These are phyloP conservation scores for Carex scoparia DNA, from an alignment of 176 grass and related monocot genomes.

Conservation along the genomic window DNA sequence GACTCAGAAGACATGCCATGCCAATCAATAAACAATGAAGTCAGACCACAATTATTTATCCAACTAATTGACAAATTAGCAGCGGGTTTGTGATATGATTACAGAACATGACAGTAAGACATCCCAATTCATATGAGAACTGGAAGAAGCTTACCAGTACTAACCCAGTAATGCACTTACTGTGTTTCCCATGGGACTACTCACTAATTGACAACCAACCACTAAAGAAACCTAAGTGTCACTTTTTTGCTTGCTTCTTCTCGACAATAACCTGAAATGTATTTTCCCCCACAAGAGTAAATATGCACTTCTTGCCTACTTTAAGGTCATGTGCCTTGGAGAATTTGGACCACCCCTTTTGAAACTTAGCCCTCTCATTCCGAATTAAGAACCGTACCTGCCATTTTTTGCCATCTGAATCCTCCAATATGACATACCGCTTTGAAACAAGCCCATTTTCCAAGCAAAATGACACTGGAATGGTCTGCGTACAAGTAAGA, in stretches of 20 bases:
- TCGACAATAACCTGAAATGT: constrained; percentile 19
- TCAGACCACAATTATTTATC: neutral
- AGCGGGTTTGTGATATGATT: neutral
- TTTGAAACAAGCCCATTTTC: constrained; percentile 7
- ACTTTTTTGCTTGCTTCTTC: constrained; percentile 10
- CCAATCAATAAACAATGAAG: neutral
- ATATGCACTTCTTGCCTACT: constrained; percentile 31
- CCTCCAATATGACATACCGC: neutral
- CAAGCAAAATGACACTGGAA: constrained; percentile 10
- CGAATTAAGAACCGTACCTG: neutral
- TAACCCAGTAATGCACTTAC: neutral
- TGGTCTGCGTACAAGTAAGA: neutral
- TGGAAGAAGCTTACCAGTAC: neutral
- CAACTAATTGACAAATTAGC: neutral
- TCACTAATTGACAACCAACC: neutral
- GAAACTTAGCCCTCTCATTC: neutral
- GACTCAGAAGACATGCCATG: neutral
- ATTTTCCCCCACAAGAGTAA: constrained; percentile 20
- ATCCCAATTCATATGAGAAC: neutral
- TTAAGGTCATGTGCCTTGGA: constrained; percentile 17
- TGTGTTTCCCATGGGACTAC: neutral
- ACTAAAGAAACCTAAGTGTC: neutral
- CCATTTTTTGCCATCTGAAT: constrained; percentile 19
- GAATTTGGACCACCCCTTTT: constrained; percentile 18
- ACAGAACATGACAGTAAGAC: neutral